Conservation (phyloP, 2,329 filamentous ascomycete genomes). For the Ceratocystis papillata region DNA sequence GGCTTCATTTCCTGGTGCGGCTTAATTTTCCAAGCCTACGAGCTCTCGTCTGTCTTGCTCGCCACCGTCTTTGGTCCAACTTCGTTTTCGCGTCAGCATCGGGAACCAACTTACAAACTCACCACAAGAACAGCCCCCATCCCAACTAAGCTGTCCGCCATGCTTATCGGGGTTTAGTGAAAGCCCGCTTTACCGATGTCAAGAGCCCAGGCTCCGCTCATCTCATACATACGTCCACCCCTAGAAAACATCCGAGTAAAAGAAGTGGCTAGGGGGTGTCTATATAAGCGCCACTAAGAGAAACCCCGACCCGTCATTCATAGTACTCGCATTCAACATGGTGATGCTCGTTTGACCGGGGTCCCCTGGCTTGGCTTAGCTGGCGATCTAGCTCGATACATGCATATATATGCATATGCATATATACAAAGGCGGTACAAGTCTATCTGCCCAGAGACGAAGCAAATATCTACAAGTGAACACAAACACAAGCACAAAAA, state of each 20-base stretch:
- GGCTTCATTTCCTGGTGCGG: no score
- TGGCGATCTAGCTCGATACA: slow-evolving; percentile 5
- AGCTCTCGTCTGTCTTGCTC: neutral
- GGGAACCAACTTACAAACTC: neutral
- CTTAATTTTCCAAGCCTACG: no score
- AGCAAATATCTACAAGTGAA: neutral
- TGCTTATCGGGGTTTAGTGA: slow-evolving; percentile 17
- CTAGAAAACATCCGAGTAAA: neutral
- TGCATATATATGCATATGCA: neutral
- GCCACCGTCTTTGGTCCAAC: no score
- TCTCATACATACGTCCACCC: neutral
- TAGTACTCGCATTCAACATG: neutral
- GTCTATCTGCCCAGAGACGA: neutral
- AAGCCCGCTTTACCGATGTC: slow-evolving; percentile 13
- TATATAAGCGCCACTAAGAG: neutral
- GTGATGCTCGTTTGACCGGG: neutral
- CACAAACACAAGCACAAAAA: no score
- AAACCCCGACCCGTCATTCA: neutral
- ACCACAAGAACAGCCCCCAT: neutral
- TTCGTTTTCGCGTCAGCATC: neutral
- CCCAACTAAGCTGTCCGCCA: neutral
- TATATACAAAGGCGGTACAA: neutral
- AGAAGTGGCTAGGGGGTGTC: neutral
- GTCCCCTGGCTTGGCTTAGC: neutral
- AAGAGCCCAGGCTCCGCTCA: slow-evolving; percentile 7